These are phyloP conservation scores for Leccinum boreale DNA, from an alignment of 768 basidiomycete genomes.

Conservation along the genomic window DNA sequence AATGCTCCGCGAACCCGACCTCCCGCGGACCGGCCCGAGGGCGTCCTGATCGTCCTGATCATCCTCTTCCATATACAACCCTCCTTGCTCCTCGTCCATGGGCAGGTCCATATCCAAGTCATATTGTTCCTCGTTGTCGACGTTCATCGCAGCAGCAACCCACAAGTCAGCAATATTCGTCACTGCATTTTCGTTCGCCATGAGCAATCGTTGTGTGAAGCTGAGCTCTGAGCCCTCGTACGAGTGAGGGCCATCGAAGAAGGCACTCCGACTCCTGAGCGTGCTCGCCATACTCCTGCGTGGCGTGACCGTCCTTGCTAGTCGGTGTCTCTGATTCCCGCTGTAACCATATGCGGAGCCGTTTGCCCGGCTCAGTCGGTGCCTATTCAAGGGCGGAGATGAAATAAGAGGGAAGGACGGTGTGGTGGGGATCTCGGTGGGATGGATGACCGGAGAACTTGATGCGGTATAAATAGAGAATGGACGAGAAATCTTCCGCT, in stretches of 20 bases:
- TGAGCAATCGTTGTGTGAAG: conserved; percentile 82
- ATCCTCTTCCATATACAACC: conserved; percentile 47
- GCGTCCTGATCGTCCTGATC: conserved; percentile 31
- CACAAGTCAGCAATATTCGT: conserved; percentile 95
- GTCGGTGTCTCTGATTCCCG: conserved; percentile 49
- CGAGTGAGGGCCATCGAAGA: conserved; percentile 40
- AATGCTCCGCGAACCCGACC: conserved; percentile 14
- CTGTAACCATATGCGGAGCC: conserved; percentile 83
- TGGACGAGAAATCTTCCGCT: conserved; percentile 49
- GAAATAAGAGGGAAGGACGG: conserved; percentile 46
- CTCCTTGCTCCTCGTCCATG: conserved; percentile 23
- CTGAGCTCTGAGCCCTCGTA: conserved; percentile 58
- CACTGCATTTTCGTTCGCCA: conserved; percentile 94
- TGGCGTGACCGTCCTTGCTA: conserved; percentile 47
- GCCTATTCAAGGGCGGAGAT: conserved; percentile 40
- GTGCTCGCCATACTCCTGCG: conserved; percentile 55
- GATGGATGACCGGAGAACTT: conserved; percentile 43
- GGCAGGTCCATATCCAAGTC: conserved; percentile 35
- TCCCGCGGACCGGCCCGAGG: conserved; percentile 16
- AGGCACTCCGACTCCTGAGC: conserved; percentile 49
- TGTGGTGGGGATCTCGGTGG: conserved; percentile 30
- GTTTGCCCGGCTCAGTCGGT: conserved; percentile 53
- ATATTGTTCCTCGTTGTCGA: conserved; percentile 84
- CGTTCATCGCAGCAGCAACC: conserved; percentile 96
- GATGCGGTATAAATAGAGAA: conserved; percentile 60